Evolutionary conservation across 768 basidiomycete genomes (phyloP), one percentile per base, ranked within the genome.

Genomic region (Royoungia palumana): DNA sequence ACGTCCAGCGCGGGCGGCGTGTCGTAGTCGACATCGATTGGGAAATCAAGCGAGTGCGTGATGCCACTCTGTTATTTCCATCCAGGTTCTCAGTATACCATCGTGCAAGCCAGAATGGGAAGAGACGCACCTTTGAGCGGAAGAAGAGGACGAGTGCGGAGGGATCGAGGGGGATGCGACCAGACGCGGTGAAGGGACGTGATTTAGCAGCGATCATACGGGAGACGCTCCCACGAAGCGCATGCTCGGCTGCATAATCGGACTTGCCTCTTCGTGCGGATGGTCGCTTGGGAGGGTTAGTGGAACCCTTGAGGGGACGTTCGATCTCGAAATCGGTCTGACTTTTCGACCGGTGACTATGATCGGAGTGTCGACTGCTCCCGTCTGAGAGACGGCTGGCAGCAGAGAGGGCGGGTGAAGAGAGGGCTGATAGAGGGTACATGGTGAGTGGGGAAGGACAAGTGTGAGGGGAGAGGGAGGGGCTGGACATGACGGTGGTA

Each of bases 11-110:
- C 81, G 1, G 87, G 87, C 14, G 88, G 87, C 14, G 82, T 77
- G 62, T 80, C 82, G 57, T 85, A 81, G 54, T 83, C 82, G 38
- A 87, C 76, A 57, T 90, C 85, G 50, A 91, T 79, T 5, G 89
- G 89, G 61, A 90, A 90, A 62, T 89, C 86, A 19, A 91, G 75
- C 9, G 87, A 84, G 61, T 91, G 86, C 0, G 85, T 82, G 51
- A 87, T 85, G 27, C 85, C 87, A 51, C 81, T 82, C 88, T 91
- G 30, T 49, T 32, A 30, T 38, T 35, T 47, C 20, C 27, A 40
- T 14, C 8, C 46, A 9, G 10, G 0, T 5, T 30, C 20, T 59
- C 27, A 58, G 17, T 30, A 8, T 27, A 32, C 11, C 6, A 43
- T 34, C 39, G 10, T 12, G 22, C 24, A 1, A 13, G 12, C 16